These are phyloP conservation scores for Leucaena leucocephala DNA, from an alignment of 306 rosid species.

Conservation along the genomic window DNA sequence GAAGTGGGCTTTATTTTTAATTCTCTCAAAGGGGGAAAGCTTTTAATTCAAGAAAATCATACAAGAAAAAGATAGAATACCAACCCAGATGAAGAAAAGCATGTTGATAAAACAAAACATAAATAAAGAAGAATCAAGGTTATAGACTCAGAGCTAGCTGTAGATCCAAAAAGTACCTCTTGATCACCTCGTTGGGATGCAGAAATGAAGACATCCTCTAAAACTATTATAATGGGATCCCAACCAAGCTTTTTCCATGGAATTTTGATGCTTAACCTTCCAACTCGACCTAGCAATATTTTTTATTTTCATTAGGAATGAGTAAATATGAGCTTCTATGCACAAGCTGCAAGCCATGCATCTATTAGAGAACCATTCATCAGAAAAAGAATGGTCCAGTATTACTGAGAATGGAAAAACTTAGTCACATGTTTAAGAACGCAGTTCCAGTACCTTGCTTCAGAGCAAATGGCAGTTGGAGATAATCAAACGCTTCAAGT, in stretches of 20 bases:
- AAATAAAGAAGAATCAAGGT: neutral
- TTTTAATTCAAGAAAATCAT: neutral
- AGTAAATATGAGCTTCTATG: conserved; percentile 29
- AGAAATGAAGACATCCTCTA: conserved; percentile 81
- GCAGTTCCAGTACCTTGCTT: conserved; percentile 65
- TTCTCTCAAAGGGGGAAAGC: neutral
- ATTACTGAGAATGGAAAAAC: conserved; percentile 13
- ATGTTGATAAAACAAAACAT: neutral
- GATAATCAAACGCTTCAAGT: conserved; percentile 95
- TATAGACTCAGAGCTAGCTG: neutral
- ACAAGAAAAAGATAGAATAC: neutral
- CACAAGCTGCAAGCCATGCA: conserved; percentile 24
- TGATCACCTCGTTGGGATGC: conserved; percentile 86
- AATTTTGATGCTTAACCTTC: conserved; percentile 92
- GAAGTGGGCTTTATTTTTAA: neutral
- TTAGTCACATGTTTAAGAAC: conserved; percentile 12
- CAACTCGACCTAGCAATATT: conserved; percentile 73
- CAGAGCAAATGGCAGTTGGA: conserved; percentile 89
- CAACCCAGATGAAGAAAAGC: neutral
- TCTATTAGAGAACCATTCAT: conserved; percentile 26
- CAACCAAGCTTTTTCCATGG: conserved; percentile 98
- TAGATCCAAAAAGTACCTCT: conserved; percentile 62
- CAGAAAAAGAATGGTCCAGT: conserved; percentile 10
- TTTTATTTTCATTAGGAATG: conserved; percentile 19
- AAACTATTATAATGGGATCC: conserved; percentile 80